Evolutionary conservation across 2,329 filamentous ascomycete genomes (phyloP), one percentile per base, ranked within the genome.

Genomic region (Alternaria sp.): DNA sequence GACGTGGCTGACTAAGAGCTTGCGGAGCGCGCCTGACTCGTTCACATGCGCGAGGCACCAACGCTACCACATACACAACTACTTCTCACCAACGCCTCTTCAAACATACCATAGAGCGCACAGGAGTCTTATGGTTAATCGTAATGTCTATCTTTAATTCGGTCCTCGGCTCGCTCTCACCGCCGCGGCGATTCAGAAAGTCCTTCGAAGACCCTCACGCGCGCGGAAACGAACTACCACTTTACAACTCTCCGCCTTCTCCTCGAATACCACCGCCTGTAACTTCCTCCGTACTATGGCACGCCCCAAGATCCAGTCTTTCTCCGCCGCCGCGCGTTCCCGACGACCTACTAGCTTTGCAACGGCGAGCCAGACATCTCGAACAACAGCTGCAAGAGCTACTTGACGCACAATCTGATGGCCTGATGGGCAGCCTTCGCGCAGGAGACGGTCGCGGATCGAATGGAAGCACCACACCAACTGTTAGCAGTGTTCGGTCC

Each of bases 341-440:
- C 4, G 78, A 81, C 32, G 71, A 84, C 58, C 78, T 87, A 26
- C 73, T 86, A n/a, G 81, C 82, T 26, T 75, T 88, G 61, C 83
- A 85, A 67, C 81, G 86, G 61, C 83, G 85, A 71, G 83, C 86
- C 25, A 83, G 81, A 59, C 79, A 86, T 66, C 83, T 89, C 10
- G 83, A 89, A 70, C 82, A 82, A 56, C 85, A 87, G 64, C 81
- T 90, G 10, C 88, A 90, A 74, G 81, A 81, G 60, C 79, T 89
- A 11, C 84, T 90, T 21, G 87, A 90, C 75, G 86, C 86, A 10
- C 88, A 90, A 74, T 85, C 86, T 30, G 86, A 88, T 68, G 86
- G 85, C 17, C 79, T 90, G 28, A 79, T 85, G 44, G 82, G 83
- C 50, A 85, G 84, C 4, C 74, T 87, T 4, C 77, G 79, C 12